Evolutionary conservation across 148 eudicot species (phyloP).

Genomic region (Dianthus caryophyllus): DNA sequence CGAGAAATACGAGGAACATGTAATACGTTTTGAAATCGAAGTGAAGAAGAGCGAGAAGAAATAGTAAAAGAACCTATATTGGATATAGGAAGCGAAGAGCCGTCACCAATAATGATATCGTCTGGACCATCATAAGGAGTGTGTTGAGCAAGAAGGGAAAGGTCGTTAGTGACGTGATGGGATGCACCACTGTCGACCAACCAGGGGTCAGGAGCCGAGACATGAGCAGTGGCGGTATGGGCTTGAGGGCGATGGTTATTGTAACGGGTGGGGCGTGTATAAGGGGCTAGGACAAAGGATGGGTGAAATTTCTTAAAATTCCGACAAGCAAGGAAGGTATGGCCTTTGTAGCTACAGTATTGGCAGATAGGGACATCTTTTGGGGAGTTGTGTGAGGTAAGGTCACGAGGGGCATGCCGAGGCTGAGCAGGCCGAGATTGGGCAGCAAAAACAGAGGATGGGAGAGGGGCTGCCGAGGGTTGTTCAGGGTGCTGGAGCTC

Average conservation of each 20-base stretch:
- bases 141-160: too few relatives aligned
- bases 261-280: neutral
- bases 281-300: neutral
- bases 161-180: too few relatives aligned
- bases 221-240: neutral
- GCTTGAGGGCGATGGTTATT: too few relatives aligned
- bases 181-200: too few relatives aligned
- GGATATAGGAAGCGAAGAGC: too few relatives aligned
- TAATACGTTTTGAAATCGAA: neutral
- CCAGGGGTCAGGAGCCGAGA: too few relatives aligned
- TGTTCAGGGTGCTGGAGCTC: neutral
- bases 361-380: neutral
- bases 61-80: constrained; percentile 1
- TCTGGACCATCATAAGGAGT: too few relatives aligned
- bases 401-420: constrained; percentile 4
- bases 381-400: neutral
- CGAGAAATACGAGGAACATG: too few relatives aligned
- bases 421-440: neutral
- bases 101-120: too few relatives aligned
- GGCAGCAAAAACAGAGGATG: too few relatives aligned
- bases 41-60: neutral
- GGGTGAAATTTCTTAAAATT: neutral
- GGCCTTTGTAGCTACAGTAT: neutral
- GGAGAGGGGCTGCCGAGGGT: too few relatives aligned
- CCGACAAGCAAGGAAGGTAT: neutral